A percentile compares a stretch with the other conserved stretches of the same genome.
These are phyloP conservation scores for Penicillium sp. DNA, from an alignment of 2,329 filamentous ascomycete species.

Conservation along the genomic window DNA sequence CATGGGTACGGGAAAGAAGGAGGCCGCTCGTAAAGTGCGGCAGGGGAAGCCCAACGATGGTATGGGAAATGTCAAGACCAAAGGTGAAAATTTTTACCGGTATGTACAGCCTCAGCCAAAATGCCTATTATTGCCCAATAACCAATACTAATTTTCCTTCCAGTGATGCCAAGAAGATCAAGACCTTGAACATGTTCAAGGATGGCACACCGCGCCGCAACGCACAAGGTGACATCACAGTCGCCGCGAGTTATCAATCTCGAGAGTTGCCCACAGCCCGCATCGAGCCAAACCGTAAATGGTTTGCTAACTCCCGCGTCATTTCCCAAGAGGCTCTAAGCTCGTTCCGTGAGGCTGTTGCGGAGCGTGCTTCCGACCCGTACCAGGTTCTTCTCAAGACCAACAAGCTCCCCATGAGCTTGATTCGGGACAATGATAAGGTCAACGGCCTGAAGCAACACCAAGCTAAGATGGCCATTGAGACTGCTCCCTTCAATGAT, in stretches of 20 bases:
- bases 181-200: slow-evolving; percentile 85
- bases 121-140: not conserved
- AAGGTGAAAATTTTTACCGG: slow-evolving; percentile 99
- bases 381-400: slow-evolving; percentile 94
- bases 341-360: slow-evolving; percentile 87
- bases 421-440: slow-evolving; percentile 76
- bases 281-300: slow-evolving; percentile 94
- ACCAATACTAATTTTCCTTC: slow-evolving; percentile 11
- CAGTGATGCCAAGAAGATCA: slow-evolving; percentile 77
- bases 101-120: slow-evolving; percentile 39
- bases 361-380: slow-evolving; percentile 83
- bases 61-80: slow-evolving; percentile 85
- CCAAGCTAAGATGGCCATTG: slow-evolving; percentile 88
- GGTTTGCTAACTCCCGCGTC: slow-evolving; percentile 92
- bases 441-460: slow-evolving; percentile 88
- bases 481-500: slow-evolving; percentile 78
- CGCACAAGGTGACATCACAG: slow-evolving; percentile 75
- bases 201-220: slow-evolving; percentile 81
- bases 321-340: slow-evolving; percentile 86
- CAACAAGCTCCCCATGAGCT: slow-evolving; percentile 93
- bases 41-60: slow-evolving; percentile 83
- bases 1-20: slow-evolving; percentile 93
- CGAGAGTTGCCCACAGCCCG: slow-evolving; percentile 76
- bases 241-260: slow-evolving; percentile 81
- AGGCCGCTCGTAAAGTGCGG: slow-evolving; percentile 74